Percentiles rank a stretch among this genome's conserved stretches.
phyloP scores from a whole-genome alignment of 2,329 filamentous ascomycete species.

The Fusarium praegraminearum region DNA sequence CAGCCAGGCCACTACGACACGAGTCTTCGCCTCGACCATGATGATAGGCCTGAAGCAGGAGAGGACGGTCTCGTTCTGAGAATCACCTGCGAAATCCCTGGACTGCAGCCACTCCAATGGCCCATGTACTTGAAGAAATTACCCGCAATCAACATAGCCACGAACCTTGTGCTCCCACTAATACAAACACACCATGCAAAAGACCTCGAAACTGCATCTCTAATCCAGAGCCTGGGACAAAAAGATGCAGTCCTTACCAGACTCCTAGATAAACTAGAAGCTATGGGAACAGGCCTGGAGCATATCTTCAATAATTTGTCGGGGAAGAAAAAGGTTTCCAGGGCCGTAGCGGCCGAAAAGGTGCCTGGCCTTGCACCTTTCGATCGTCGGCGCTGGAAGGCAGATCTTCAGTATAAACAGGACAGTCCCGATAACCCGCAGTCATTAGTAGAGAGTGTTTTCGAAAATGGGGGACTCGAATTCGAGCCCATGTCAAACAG shows the following conservation, averaged over 20 bases:
- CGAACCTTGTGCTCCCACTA: slow-evolving; percentile 65
- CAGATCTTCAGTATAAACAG: slow-evolving; percentile 41
- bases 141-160: slow-evolving; percentile 57
- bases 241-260: slow-evolving; percentile 66
- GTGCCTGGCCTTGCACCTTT: slow-evolving; percentile 67
- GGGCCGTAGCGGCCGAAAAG: slow-evolving; percentile 59
- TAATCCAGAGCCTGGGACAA: slow-evolving; percentile 58
- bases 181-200: slow-evolving; percentile 60
- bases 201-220: slow-evolving; percentile 56
- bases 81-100: slow-evolving; percentile 72
- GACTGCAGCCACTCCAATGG: slow-evolving; percentile 74
- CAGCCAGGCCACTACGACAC: slow-evolving; percentile 59
- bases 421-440: slow-evolving; percentile 50
- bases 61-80: slow-evolving; percentile 63
- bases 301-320: slow-evolving; percentile 65
- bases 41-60: slow-evolving; percentile 49
- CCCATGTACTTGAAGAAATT: slow-evolving; percentile 66
- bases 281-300: slow-evolving; percentile 64
- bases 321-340: slow-evolving; percentile 60
- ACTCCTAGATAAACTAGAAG: slow-evolving; percentile 66
- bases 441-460: slow-evolving; percentile 57
- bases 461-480: slow-evolving; percentile 53
- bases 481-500: slow-evolving; percentile 49
- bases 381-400: slow-evolving; percentile 55
- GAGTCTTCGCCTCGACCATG: slow-evolving; percentile 58